A percentile compares a stretch with the other conserved stretches of the same genome.
Evolutionary conservation across 169 alveolate genomes (phyloP).

Genomic region (Babesia microti): DNA sequence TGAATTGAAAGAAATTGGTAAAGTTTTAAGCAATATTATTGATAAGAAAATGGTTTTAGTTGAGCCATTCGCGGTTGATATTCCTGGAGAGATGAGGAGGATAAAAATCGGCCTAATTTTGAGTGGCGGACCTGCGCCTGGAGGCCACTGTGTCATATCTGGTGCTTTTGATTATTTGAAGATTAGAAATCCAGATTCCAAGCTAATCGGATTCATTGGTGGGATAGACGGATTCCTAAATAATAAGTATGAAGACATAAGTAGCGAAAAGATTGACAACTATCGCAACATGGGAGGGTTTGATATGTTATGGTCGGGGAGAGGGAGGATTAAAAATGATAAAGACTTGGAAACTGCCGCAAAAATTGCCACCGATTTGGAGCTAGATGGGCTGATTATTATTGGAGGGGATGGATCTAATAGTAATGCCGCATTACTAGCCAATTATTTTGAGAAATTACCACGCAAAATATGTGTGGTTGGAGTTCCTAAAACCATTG

Average conservation of each 20-base stretch:
- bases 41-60: slow-evolving; percentile 28
- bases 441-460: slow-evolving; percentile 80
- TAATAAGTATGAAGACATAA: slow-evolving; percentile 81
- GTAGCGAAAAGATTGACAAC: slow-evolving; percentile 79
- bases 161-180: slow-evolving; percentile 90
- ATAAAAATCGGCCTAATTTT: slow-evolving; percentile 85
- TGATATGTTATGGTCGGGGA: slow-evolving; percentile 95
- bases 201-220: slow-evolving; percentile 83
- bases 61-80: slow-evolving; percentile 2
- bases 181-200: slow-evolving; percentile 74
- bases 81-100: background rate
- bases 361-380: slow-evolving; percentile 70
- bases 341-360: slow-evolving; percentile 77
- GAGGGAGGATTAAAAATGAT: slow-evolving; percentile 90
- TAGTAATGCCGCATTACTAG: slow-evolving; percentile 94
- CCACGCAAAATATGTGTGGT: slow-evolving; percentile 55
- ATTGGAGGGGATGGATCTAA: slow-evolving; percentile 99
- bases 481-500: slow-evolving; percentile 98
- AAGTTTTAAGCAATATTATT: slow-evolving; percentile 14
- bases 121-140: slow-evolving; percentile 99
- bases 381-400: slow-evolving; percentile 91
- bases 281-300: slow-evolving; percentile 96
- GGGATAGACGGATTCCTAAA: slow-evolving; percentile 89
- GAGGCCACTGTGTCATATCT: slow-evolving; percentile 97
- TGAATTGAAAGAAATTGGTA: slow-evolving; percentile 17